Evolutionary conservation across 768 basidiomycete species (phyloP).

Genomic region (Mycena capillaripes): DNA sequence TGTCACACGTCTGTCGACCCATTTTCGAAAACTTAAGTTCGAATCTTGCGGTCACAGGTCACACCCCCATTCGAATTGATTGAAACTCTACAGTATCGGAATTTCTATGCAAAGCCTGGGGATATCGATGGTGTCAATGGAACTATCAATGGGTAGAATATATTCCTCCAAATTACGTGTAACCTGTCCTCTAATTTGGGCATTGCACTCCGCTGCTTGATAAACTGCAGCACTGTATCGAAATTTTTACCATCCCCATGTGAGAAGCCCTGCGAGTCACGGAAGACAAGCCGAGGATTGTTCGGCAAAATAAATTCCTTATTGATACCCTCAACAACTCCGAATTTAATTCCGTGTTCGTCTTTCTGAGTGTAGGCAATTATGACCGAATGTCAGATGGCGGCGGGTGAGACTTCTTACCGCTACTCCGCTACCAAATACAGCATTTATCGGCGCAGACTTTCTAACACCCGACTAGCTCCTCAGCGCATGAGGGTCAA

Average conservation of each 20-base stretch:
- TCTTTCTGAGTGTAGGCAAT: background rate
- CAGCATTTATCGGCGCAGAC: conserved; percentile 5
- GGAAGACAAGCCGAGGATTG: conserved; percentile 2
- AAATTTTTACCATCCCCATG: conserved; percentile 5
- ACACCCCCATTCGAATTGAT: too few species aligned
- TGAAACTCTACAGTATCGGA: too few species aligned
- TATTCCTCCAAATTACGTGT: background rate
- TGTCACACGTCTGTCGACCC: too few species aligned
- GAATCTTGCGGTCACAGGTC: too few species aligned
- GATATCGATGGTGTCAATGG: background rate
- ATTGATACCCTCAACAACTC: background rate
- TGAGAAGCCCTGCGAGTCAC: conserved; percentile 9
- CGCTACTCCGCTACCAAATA: conserved; percentile 5
- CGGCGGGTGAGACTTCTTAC: background rate
- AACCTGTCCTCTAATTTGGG: conserved; percentile 6
- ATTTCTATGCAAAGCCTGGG: conserved; percentile 9
- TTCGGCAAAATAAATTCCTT: background rate
- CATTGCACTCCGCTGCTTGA: background rate
- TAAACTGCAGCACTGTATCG: conserved; percentile 3
- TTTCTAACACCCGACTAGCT: conserved; percentile 10
- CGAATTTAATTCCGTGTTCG: background rate
- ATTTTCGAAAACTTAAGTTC: too few species aligned
- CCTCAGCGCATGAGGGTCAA: background rate
- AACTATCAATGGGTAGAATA: background rate
- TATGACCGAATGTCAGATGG: background rate